Evolutionary conservation across 371 early-diverging fungal genomes (phyloP).

Genomic region (Rhizomucor miehei): DNA sequence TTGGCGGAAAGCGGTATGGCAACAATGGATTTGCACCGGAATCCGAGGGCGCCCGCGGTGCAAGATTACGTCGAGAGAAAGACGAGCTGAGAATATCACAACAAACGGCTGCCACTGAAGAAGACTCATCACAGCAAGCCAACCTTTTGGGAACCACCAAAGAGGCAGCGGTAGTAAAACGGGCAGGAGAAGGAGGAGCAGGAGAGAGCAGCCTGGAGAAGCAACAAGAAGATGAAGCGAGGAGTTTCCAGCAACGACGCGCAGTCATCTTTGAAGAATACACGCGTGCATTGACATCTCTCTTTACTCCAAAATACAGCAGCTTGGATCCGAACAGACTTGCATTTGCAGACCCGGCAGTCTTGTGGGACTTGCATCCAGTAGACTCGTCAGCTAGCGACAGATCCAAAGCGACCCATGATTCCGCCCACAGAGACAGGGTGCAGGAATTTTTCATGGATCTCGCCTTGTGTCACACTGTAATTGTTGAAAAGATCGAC

Average conservation of each 20-base stretch:
- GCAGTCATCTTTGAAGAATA: slow-evolving; percentile 54
- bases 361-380: slow-evolving; percentile 65
- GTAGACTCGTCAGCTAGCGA: neutral
- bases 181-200: neutral
- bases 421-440: neutral
- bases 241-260: slow-evolving; percentile 12
- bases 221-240: slow-evolving; percentile 1
- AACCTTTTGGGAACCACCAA: too few relatives aligned
- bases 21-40: slow-evolving; percentile 62
- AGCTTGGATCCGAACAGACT: slow-evolving; percentile 62
- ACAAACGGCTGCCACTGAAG: slow-evolving; percentile 1
- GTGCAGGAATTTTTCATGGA: slow-evolving; percentile 81
- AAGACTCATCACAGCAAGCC: neutral
- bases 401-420: neutral
- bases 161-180: too few relatives aligned
- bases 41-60: slow-evolving; percentile 58
- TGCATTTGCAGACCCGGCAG: slow-evolving; percentile 81
- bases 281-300: slow-evolving; percentile 51
- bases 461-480: slow-evolving; percentile 92
- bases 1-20: slow-evolving; percentile 82
- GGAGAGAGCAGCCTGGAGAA: neutral
- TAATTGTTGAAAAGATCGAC: slow-evolving; percentile 74
- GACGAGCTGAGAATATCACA: slow-evolving; percentile 14
- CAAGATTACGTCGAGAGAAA: slow-evolving; percentile 40
- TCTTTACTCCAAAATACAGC: slow-evolving; percentile 74